Base-by-base conservation (phyloP, 805 yeast genomes). In the Zygosaccharomyces kombuchaensis region DNA sequence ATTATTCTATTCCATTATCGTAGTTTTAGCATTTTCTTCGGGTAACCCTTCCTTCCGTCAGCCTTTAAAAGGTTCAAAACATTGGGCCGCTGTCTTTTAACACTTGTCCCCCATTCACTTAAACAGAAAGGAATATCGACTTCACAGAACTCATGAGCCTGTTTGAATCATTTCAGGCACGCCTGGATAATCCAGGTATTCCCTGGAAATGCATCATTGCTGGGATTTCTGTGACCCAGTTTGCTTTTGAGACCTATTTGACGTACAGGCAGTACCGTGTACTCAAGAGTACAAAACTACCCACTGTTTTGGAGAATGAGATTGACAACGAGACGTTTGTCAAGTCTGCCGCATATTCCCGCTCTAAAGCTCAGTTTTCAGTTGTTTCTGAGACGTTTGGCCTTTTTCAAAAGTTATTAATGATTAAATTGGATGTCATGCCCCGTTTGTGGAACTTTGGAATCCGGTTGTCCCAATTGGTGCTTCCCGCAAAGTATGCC, bases 121-220 rank as follows among this genome's bases (percentile, higher is more conserved):
- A 29, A 13, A 25, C 29, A 25, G 9, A 29, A 13, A 12, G n/a
- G 16, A 25, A 14, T 6, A 38, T 12, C 6, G 26, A 38, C 8
- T 7, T 16, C 13, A 16, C n/a, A 16, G 22, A 22, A 7, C 13
- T 10, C 6, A 49, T 49, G 53, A 44, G 44, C 12, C 45, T 49
- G 25, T 46, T 49, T 25, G 50, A 46, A 34, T 38, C 46, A 17
- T 63, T 80, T 9, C 76, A 81, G 48, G 59, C 73, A 2, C 65
- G 76, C 27, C 68, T 84, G 48, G 96, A 88, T 60, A 70, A 68
- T 40, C 82, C 93, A 3, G 73, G 74, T 12, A 77, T 87, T 57
- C 77, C 88, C 50, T 93, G 96, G 96, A 88, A 87, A 60, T 58
- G 74, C 9, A 70, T 90, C 36, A 78, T 91, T 38, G 63, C 85